Conservation (phyloP, 352 stramenopile genomes). For the Phytopythium montanum region DNA sequence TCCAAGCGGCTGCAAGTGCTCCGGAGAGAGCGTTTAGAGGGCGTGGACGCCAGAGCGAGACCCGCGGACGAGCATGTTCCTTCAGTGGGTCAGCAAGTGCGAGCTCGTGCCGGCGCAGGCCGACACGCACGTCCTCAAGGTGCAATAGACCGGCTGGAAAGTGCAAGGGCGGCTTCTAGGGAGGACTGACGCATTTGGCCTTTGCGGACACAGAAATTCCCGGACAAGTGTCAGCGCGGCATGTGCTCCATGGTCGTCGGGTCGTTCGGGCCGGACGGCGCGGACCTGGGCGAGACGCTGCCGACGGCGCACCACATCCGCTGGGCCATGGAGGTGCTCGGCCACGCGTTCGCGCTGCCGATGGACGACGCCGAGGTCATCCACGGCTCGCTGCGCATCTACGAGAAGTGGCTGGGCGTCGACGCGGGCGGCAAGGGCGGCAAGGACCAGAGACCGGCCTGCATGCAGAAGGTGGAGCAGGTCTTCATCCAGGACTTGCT, state of each 20-base stretch:
- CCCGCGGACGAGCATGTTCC: slow-evolving; percentile 51
- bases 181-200: not conserved
- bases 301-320: slow-evolving; percentile 74
- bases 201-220: slow-evolving; percentile 65
- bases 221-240: slow-evolving; percentile 81
- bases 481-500: slow-evolving; percentile 85
- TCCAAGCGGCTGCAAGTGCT: not conserved
- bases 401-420: slow-evolving; percentile 80
- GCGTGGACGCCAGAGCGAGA: not conserved
- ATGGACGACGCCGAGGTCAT: slow-evolving; percentile 87
- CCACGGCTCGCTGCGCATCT: slow-evolving; percentile 67
- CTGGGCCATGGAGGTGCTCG: slow-evolving; percentile 85
- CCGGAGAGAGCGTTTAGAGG: not conserved
- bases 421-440: slow-evolving; percentile 24
- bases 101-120: slow-evolving; percentile 66
- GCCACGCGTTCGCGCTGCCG: slow-evolving; percentile 77
- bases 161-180: not conserved
- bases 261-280: slow-evolving; percentile 54
- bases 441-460: slow-evolving; percentile 52
- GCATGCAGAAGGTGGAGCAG: slow-evolving; percentile 84
- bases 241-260: slow-evolving; percentile 80
- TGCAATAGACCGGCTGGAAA: slow-evolving; percentile 6
- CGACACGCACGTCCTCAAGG: slow-evolving; percentile 82
- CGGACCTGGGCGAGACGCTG: slow-evolving; percentile 48
- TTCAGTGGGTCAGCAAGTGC: slow-evolving; percentile 86